Evolutionary conservation across 2,329 filamentous ascomycete species (phyloP).

Genomic region (Myriosclerotinia scirpicola): DNA sequence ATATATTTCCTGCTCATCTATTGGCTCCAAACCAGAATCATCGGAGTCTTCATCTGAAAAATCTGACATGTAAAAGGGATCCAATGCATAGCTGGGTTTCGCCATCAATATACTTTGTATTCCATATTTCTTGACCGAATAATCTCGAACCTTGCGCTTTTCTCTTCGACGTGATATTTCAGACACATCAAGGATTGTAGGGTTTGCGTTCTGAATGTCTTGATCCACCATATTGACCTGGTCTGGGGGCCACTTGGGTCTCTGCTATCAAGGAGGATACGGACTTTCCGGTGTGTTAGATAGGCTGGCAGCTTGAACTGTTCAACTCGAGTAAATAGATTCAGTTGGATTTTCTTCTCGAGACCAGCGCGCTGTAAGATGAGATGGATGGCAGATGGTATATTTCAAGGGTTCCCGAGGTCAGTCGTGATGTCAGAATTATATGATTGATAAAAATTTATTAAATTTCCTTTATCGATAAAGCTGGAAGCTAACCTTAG

Average conservation of each 20-base stretch:
- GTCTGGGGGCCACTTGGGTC: constrained; percentile 7
- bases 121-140: constrained; percentile 38
- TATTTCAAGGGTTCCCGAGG: background rate
- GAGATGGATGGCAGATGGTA: background rate
- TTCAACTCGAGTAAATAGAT: background rate
- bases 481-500: background rate
- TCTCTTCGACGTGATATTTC: constrained; percentile 80
- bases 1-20: constrained; percentile 97
- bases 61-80: constrained; percentile 42
- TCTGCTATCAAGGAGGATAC: background rate
- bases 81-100: constrained; percentile 37
- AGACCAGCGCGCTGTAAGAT: background rate
- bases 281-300: background rate
- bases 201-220: constrained; percentile 75
- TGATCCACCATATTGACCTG: constrained; percentile 1
- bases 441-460: background rate
- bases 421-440: background rate
- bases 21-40: constrained; percentile 70
- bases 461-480: constrained; percentile 17
- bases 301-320: background rate
- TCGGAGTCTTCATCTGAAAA: constrained; percentile 44
- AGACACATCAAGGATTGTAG: constrained; percentile 82
- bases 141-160: constrained; percentile 50
- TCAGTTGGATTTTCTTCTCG: background rate
- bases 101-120: constrained; percentile 37